Percentiles rank a stretch among this genome's conserved stretches.
phyloP scores from a whole-genome alignment of 139 green algal genomes.

The Asterochloris sp. region DNA sequence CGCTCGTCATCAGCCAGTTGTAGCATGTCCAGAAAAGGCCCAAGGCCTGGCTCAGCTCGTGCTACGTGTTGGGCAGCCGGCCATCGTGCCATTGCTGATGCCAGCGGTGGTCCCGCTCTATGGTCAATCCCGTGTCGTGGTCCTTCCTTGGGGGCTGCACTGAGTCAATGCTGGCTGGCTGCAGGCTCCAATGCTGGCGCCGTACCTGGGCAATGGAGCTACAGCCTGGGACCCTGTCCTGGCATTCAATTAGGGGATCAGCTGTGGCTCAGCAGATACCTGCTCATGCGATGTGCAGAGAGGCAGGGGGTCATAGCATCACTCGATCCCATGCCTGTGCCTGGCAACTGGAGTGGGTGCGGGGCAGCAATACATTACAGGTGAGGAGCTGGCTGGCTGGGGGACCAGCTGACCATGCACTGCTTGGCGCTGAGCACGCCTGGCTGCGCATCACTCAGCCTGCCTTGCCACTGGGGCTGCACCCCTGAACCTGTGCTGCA shows the following conservation, averaged over 20 bases:
- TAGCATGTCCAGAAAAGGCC: no score
- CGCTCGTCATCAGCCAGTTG: no score
- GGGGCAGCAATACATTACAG: constrained; percentile 37
- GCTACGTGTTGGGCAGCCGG: no score
- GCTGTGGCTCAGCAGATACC: constrained; percentile 66
- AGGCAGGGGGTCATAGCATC: constrained; percentile 42
- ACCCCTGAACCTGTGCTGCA: no score
- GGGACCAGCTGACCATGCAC: no score
- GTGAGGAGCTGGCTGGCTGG: no score
- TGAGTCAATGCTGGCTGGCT: background rate
- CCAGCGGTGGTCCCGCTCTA: background rate
- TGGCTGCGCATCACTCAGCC: no score
- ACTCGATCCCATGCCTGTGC: constrained; percentile 55
- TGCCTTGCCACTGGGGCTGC: no score
- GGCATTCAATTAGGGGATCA: constrained; percentile 70
- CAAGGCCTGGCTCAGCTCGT: no score
- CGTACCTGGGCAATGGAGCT: constrained; percentile 35
- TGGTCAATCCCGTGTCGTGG: background rate
- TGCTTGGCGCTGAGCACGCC: no score
- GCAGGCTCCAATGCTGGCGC: constrained; percentile 11
- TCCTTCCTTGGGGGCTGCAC: background rate
- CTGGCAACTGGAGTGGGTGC: constrained; percentile 45
- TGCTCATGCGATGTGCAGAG: constrained; percentile 58
- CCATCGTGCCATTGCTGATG: no score
- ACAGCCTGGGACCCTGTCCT: constrained; percentile 59